Conservation (phyloP, 495 filamentous ascomycete genomes). For the Xylaria longipes region DNA sequence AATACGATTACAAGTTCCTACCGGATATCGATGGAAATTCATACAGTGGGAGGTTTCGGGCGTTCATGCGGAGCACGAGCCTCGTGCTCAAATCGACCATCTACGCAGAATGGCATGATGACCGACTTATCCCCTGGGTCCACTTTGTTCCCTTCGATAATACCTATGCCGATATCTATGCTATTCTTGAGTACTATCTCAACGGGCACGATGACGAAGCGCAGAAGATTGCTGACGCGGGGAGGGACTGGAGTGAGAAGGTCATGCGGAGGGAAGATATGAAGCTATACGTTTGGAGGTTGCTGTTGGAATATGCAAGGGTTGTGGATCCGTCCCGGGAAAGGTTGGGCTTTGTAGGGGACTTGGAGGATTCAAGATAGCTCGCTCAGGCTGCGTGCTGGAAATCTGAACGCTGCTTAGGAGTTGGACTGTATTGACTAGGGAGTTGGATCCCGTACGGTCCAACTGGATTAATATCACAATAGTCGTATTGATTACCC, state of each 20-base stretch:
- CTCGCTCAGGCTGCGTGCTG: neutral
- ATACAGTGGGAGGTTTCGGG: slow-evolving; percentile 65
- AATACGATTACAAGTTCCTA: slow-evolving; percentile 60
- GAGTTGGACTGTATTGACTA: neutral
- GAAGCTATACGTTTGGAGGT: slow-evolving; percentile 68
- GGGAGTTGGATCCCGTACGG: neutral
- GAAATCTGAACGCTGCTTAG: neutral
- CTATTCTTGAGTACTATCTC: slow-evolving; percentile 69
- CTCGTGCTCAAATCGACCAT: slow-evolving; percentile 66
- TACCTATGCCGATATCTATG: slow-evolving; percentile 69
- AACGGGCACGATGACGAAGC: slow-evolving; percentile 65
- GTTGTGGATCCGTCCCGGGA: slow-evolving; percentile 67
- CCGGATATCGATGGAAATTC: slow-evolving; percentile 66
- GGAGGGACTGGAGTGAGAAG: slow-evolving; percentile 67
- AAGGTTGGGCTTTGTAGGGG: slow-evolving; percentile 61
- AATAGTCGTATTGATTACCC: neutral
- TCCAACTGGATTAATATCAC: neutral
- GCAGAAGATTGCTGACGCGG: slow-evolving; percentile 63
- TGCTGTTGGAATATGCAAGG: slow-evolving; percentile 75
- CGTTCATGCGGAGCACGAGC: slow-evolving; percentile 60
- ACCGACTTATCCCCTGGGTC: slow-evolving; percentile 63
- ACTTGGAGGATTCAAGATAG: slow-evolving; percentile 27
- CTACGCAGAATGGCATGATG: slow-evolving; percentile 71
- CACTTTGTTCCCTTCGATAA: slow-evolving; percentile 79
- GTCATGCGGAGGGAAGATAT: slow-evolving; percentile 73